Conservation (phyloP, 164 flowering plant genomes). For the Pachysandra terminalis region DNA sequence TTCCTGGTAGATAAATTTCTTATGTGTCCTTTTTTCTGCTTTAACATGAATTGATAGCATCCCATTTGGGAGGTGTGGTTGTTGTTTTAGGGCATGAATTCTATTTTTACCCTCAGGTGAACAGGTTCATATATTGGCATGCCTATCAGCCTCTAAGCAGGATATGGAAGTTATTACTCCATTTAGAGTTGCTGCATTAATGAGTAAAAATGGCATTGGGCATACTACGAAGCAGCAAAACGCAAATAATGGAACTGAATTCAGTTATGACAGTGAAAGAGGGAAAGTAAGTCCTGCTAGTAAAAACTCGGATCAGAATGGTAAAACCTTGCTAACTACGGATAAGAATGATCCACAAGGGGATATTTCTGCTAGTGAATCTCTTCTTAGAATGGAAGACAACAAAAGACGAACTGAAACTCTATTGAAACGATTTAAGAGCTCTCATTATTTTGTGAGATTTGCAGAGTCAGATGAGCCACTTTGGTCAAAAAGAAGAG, state of each 20-base stretch:
- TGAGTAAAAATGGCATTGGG: conserved; percentile 67
- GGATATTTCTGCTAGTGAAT: conserved; percentile 67
- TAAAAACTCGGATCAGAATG: conserved; percentile 34
- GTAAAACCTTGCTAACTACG: conserved; percentile 22
- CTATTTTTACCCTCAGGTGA: conserved; percentile 57
- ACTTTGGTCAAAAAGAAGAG: conserved; percentile 70
- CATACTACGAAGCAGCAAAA: conserved; percentile 38
- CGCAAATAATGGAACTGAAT: conserved; percentile 26
- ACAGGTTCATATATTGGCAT: conserved; percentile 80
- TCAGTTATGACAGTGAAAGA: conserved; percentile 14
- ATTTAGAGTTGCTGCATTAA: conserved; percentile 86
- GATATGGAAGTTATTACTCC: conserved; percentile 86
- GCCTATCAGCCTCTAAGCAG: conserved; percentile 75
- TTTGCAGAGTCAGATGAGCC: conserved; percentile 73
- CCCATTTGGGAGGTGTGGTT: background rate
- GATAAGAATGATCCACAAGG: conserved; percentile 31
- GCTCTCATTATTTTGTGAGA: conserved; percentile 88
- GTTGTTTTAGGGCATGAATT: conserved; percentile 8
- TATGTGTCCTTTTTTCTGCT: conserved; percentile 12
- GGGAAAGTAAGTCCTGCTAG: conserved; percentile 26
- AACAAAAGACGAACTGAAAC: conserved; percentile 65
- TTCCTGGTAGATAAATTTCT: conserved; percentile 61
- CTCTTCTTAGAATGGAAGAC: conserved; percentile 80
- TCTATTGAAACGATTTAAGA: conserved; percentile 59
- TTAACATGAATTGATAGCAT: background rate